Evolutionary conservation across 225 moss, liverwort and hornwort species (phyloP), one percentile per base, ranked within the genome.

Genomic region (Ulota crispa): DNA sequence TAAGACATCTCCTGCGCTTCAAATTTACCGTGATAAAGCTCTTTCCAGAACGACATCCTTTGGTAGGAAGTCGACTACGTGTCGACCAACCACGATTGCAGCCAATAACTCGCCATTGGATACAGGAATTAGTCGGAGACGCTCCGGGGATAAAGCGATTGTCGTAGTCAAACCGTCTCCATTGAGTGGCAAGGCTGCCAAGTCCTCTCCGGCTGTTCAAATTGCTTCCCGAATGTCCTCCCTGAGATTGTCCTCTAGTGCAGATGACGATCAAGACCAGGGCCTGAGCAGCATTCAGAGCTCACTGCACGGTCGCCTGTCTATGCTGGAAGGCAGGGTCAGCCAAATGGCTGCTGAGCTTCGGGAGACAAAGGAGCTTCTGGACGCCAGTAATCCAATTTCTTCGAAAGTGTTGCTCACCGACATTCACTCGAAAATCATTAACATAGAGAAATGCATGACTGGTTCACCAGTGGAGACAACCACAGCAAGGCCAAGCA

Each of bases 301-400:
- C 75, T 86, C 92, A 18, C 78, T 99, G 15, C 95, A 95, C 16
- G 93, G 95, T 47, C 89, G 98, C 27, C 81, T 99, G 20, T 91
- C 95, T 21, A 67, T 92, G 70, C 73, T 99, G 56, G 98, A 99
- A 85, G 98, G 93, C 47, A 91, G 92, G 68, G 98, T 99, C 16
- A 93, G 92, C 59, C 92, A 92, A 87, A 99, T 99, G 88, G 98
- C 98, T 7, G 89, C 94, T 13, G 98, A 99, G 87, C 94, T 99
- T 9, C 92, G 94, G 45, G 94, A 94, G 55, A 94, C 98, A 3
- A 99, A 95, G 91, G 92, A 95, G 64, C 83, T 99, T 37, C 79
- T 96, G 59, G 95, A 99, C 60, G 90, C 93, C 0, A 94, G 91
- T 66, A 96, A 99, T 52, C 94, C 94, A 24, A 95, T 93, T 27